Conservation (phyloP, 495 filamentous ascomycete species). For the Tuber melanosporum region DNA sequence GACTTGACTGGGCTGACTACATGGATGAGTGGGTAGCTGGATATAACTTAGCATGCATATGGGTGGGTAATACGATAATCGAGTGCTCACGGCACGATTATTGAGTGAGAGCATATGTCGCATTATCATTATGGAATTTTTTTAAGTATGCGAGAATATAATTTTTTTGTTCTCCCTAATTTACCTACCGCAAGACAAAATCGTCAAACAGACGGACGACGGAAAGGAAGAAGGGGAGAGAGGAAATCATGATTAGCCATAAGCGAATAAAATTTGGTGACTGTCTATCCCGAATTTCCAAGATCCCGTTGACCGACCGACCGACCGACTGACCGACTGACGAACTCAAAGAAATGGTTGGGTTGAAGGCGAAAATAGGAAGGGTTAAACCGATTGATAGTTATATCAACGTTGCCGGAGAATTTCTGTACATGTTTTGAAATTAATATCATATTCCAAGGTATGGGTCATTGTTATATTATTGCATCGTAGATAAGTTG, state of each 20-base stretch:
- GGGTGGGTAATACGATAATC: background rate
- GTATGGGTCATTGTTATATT: background rate
- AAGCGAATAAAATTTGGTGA: slow-evolving; percentile 17
- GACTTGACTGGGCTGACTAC: background rate
- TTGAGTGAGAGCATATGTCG: background rate
- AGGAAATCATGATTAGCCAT: slow-evolving; percentile 15
- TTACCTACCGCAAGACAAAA: slow-evolving; percentile 9
- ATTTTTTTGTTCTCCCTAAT: background rate
- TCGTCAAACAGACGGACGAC: background rate
- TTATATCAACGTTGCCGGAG: slow-evolving; percentile 39
- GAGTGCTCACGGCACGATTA: background rate
- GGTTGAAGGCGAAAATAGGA: background rate
- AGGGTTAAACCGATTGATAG: background rate
- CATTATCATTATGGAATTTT: background rate
- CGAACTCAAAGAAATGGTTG: background rate
- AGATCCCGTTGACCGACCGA: background rate
- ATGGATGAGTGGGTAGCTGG: background rate
- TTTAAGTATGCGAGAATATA: background rate
- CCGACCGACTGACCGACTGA: background rate
- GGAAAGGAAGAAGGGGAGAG: slow-evolving; percentile 1
- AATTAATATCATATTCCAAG: background rate
- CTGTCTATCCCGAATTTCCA: background rate
- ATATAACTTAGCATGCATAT: background rate
- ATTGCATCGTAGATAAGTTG: background rate
- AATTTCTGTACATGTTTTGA: slow-evolving; percentile 30